These are phyloP conservation scores for Aspergillus sclerotialis DNA, from an alignment of 2,329 filamentous ascomycete genomes.

Conservation along the genomic window DNA sequence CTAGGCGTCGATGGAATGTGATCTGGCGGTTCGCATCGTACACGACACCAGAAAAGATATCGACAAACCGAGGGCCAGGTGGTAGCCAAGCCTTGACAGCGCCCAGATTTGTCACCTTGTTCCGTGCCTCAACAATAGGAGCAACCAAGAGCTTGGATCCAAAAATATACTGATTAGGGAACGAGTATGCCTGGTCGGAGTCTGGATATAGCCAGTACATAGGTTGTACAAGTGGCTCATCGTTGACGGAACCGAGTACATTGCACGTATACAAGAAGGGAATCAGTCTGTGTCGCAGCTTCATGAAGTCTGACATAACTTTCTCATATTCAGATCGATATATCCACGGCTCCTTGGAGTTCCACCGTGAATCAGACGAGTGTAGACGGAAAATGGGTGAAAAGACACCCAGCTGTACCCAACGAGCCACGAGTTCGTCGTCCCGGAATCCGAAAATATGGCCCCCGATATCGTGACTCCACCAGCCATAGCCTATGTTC, in stretches of 20 bases:
- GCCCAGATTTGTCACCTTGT: constrained; percentile 41
- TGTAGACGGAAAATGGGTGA: constrained; percentile 57
- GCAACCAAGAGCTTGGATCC: constrained; percentile 51
- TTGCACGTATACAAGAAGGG: constrained; percentile 58
- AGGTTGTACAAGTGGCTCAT: constrained; percentile 51
- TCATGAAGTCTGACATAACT: constrained; percentile 45
- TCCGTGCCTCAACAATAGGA: constrained; percentile 49
- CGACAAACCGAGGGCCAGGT: constrained; percentile 41
- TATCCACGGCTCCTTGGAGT: constrained; percentile 56
- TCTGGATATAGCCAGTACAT: constrained; percentile 57
- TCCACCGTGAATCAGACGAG: constrained; percentile 52
- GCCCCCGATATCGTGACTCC: constrained; percentile 63
- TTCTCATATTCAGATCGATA: constrained; percentile 42
- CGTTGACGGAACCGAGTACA: constrained; percentile 35
- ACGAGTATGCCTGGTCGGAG: constrained; percentile 47
- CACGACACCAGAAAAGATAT: constrained; percentile 51
- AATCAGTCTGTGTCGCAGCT: constrained; percentile 51
- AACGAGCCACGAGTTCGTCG: constrained; percentile 53
- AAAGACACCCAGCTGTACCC: constrained; percentile 57
- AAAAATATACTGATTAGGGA: constrained; percentile 55
- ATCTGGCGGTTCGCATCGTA: constrained; percentile 53
- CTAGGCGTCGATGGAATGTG: constrained; percentile 44
- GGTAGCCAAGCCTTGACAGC: constrained; percentile 52
- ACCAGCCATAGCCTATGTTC: constrained; percentile 63
- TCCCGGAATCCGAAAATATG: constrained; percentile 51